Percentiles rank a stretch among this genome's conserved stretches.
Conservation (phyloP, 176 grass and related monocot species). For the Metroxylon sagu region DNA sequence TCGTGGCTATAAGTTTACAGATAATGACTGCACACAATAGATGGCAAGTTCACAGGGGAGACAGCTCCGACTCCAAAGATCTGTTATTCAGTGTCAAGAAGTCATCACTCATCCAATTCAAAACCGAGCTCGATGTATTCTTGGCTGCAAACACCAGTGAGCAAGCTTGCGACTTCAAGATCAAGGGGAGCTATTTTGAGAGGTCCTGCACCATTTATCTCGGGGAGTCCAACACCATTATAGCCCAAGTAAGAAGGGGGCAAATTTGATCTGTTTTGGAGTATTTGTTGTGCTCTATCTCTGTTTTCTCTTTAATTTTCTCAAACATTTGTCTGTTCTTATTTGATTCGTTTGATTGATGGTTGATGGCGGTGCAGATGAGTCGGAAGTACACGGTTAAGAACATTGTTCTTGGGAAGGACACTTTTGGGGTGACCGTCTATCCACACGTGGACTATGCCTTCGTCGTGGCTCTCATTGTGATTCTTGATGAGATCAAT, state of each 20-base stretch:
- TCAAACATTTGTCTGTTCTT: too few relatives aligned
- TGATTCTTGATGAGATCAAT: slow-evolving; percentile 50
- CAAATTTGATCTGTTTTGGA: too few relatives aligned
- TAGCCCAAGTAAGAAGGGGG: slow-evolving; percentile 39
- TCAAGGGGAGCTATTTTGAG: slow-evolving; percentile 35
- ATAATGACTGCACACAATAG: not conserved
- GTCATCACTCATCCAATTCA: slow-evolving; percentile 19
- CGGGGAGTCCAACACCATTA: slow-evolving; percentile 11
- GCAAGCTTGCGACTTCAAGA: slow-evolving; percentile 28
- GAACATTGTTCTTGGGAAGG: slow-evolving; percentile 24
- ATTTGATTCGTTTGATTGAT: too few relatives aligned
- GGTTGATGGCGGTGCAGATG: slow-evolving; percentile 30
- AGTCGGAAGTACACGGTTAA: slow-evolving; percentile 34
- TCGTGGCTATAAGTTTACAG: slow-evolving; percentile 11
- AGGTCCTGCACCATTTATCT: slow-evolving; percentile 19
- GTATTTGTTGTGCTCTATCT: too few relatives aligned
- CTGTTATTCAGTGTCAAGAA: slow-evolving; percentile 38
- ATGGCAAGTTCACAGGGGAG: slow-evolving; percentile 42
- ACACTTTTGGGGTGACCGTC: slow-evolving; percentile 26
- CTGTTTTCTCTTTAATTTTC: too few relatives aligned
- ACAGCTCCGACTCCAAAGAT: slow-evolving; percentile 29
- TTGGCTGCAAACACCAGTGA: slow-evolving; percentile 42
- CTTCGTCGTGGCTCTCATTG: slow-evolving; percentile 34
- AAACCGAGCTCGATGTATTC: slow-evolving; percentile 51
- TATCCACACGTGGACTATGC: slow-evolving; percentile 34